Conservation (phyloP, 257 asterid species). For the Lycium ferocissimum region DNA sequence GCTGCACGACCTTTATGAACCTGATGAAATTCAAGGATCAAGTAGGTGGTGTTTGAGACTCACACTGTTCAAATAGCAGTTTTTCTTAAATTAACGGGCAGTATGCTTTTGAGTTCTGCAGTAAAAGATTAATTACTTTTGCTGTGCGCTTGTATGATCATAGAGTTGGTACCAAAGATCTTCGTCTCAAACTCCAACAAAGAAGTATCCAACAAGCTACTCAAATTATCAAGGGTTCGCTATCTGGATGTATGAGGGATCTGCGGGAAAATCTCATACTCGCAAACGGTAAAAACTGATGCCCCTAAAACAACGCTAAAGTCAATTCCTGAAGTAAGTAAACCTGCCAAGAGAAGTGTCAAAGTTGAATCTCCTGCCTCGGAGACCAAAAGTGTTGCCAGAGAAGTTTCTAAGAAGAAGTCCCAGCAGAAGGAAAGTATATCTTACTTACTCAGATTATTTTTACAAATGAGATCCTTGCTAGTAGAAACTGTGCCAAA, state of each 20-base stretch:
- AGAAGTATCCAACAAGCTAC: conserved; percentile 59
- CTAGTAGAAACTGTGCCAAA: neutral
- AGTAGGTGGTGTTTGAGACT: conserved; percentile 48
- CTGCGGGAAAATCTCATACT: conserved; percentile 80
- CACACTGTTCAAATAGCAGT: conserved; percentile 33
- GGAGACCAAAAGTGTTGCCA: conserved; percentile 51
- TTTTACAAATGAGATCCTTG: neutral
- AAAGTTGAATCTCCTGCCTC: conserved; percentile 57
- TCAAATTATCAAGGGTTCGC: conserved; percentile 58
- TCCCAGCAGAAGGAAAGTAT: conserved; percentile 62
- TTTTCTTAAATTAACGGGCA: conserved; percentile 13
- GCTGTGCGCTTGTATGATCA: conserved; percentile 50
- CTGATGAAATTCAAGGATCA: conserved; percentile 52
- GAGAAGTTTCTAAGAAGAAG: conserved; percentile 61
- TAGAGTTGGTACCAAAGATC: conserved; percentile 74
- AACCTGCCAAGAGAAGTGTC: conserved; percentile 67
- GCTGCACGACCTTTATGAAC: conserved; percentile 84
- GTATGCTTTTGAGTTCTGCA: neutral
- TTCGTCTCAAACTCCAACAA: conserved; percentile 85
- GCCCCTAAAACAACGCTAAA: conserved; percentile 50
- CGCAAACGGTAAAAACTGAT: conserved; percentile 56
- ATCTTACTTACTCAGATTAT: conserved; percentile 1
- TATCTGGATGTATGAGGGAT: conserved; percentile 76
- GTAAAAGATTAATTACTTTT: conserved; percentile 16
- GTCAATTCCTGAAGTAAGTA: conserved; percentile 62